Evolutionary conservation across 2,329 filamentous ascomycete species (phyloP).

Genomic region (Paecilomyces fulvus): DNA sequence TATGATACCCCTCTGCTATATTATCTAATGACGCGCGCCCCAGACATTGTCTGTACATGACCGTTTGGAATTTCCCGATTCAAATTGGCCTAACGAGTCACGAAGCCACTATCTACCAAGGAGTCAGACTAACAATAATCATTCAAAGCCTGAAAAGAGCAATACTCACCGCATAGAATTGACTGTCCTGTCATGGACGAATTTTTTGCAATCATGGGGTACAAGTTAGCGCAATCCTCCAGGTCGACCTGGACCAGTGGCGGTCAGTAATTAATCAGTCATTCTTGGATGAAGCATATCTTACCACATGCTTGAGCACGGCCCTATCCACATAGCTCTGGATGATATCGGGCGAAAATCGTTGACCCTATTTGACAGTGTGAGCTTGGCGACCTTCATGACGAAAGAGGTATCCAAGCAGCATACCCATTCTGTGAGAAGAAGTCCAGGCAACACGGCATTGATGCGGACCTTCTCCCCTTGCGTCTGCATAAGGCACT

Average conservation of each 20-base stretch:
- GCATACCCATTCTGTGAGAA: constrained; percentile 59
- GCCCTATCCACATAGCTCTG: constrained; percentile 47
- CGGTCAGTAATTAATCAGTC: constrained; percentile 6
- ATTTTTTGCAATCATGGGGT: constrained; percentile 34
- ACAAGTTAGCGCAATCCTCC: constrained; percentile 35
- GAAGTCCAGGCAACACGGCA: constrained; percentile 54
- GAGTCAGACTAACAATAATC: constrained; percentile 5
- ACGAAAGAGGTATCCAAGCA: neutral
- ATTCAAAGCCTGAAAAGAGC: neutral
- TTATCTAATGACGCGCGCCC: neutral
- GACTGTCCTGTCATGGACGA: constrained; percentile 39
- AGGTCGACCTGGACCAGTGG: constrained; percentile 25
- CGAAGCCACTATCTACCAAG: constrained; percentile 25
- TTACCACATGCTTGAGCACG: constrained; percentile 50
- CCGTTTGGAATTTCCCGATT: neutral
- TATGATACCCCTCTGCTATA: constrained; percentile 10
- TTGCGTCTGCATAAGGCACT: constrained; percentile 54
- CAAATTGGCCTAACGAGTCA: constrained; percentile 10
- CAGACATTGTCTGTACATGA: neutral
- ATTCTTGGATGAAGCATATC: constrained; percentile 9
- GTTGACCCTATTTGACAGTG: constrained; percentile 38
- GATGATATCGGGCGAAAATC: constrained; percentile 51
- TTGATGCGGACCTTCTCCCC: constrained; percentile 57
- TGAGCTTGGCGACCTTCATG: neutral
- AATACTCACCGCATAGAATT: constrained; percentile 33